A percentile compares a stretch with the other conserved stretches of the same genome.
phyloP scores from a whole-genome alignment of 2,329 filamentous ascomycete species.

The Cladosporium sp. region DNA sequence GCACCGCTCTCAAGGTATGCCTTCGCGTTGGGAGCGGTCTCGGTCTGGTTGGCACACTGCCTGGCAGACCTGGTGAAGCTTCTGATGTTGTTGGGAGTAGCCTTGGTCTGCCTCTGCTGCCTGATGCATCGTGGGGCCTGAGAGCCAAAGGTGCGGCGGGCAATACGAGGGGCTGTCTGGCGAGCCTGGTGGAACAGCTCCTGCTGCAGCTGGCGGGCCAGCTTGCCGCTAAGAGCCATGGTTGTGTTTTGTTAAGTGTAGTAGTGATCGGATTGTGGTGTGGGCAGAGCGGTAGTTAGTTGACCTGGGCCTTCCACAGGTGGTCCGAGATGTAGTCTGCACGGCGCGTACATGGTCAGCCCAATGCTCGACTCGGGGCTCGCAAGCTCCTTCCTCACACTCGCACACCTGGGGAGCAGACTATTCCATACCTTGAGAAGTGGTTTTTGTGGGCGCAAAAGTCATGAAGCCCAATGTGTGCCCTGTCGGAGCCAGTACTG shows the following conservation, averaged over 20 bases:
- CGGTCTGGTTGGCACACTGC: slow-evolving; percentile 45
- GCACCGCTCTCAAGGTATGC: slow-evolving; percentile 88
- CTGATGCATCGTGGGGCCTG: slow-evolving; percentile 24
- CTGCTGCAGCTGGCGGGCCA: slow-evolving; percentile 36
- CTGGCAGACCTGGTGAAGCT: slow-evolving; percentile 33
- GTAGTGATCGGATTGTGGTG: slow-evolving; percentile 22
- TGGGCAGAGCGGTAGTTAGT: slow-evolving; percentile 47
- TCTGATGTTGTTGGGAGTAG: slow-evolving; percentile 28
- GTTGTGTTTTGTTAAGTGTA: slow-evolving; percentile 25
- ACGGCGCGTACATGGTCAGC: slow-evolving; percentile 6
- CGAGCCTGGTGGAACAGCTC: slow-evolving; percentile 33
- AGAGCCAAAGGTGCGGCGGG: slow-evolving; percentile 35
- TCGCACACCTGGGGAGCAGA: not conserved
- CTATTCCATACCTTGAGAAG: slow-evolving; percentile 53
- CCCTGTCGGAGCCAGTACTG: slow-evolving; percentile 19
- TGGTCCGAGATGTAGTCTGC: slow-evolving; percentile 70
- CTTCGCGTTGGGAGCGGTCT: slow-evolving; percentile 77
- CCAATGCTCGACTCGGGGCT: slow-evolving; percentile 5
- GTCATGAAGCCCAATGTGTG: slow-evolving; percentile 39
- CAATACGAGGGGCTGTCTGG: slow-evolving; percentile 29
- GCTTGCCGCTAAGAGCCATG: slow-evolving; percentile 40
- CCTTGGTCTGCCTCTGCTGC: slow-evolving; percentile 24
- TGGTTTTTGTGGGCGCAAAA: slow-evolving; percentile 54
- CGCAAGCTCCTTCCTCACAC: slow-evolving; percentile 3
- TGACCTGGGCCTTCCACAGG: slow-evolving; percentile 68